Evolutionary conservation across 441 rosid species (phyloP), one percentile per base, ranked within the genome.

Genomic region (Syzygium malaccense): DNA sequence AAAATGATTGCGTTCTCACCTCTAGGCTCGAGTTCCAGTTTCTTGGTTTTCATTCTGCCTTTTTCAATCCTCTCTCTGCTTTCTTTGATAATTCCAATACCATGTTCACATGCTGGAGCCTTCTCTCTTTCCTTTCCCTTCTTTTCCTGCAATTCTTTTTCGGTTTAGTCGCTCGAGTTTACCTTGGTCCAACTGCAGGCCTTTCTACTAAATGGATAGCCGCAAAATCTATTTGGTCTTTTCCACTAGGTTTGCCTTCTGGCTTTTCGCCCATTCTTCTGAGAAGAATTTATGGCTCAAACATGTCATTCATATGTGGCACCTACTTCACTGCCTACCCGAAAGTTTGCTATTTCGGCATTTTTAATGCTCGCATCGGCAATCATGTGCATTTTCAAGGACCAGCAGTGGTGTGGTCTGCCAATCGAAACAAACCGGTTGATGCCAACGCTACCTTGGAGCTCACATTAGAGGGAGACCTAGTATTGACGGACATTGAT

Each of bases 401-500:
- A 12, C 90, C 91, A 25, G 88, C 41, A 55, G 79, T 90, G 28
- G 89, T 88, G 51, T 83, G 88, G 92, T 91, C 89, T 84, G 92
- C 89, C 53, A 91, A 87, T 51, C 32, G 87, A 17, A 66, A 89
- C 33, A 57, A n/a, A 12, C 86, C 87, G 15, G 89, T 90, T n/a
- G 19, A 49, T 45, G 60, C 55, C 37, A 57, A 85, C 14, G 51
- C 87, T 20, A 84, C 87, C 45, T 51, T 90, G 78, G 86, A 88
- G 71, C 83, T 88, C 20, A 57, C 90, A 0, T 20, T 37, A 5
- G 85, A 55, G 17, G 92, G 88, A 37, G 88, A 87, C 51, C 55
- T 89, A 89, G 90, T 89, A 13, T n/a, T 91, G 48, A 56, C 49
- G 25, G 25, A 66, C 14, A 23, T 4, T 15, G 48, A 68, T 4